Base-by-base conservation (phyloP, 2,329 filamentous ascomycete genomes). In the Fusarium caatingaense region DNA sequence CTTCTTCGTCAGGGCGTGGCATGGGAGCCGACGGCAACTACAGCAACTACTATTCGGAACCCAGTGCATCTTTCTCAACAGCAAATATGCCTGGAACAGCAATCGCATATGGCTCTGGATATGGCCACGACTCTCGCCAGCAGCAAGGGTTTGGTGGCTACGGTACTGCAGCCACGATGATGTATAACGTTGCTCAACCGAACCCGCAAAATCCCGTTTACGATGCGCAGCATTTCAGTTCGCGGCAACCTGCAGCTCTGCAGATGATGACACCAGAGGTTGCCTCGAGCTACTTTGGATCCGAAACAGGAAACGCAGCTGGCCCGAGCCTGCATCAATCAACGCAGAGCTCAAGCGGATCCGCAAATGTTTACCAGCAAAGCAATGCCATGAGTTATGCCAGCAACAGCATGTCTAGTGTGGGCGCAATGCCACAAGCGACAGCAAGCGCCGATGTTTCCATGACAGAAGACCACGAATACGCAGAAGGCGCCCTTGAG, bases 101-200 rank as follows among this genome's bases (percentile, higher is more conserved):
- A 50, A 83, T 88, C 78, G 77, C 82, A 55, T 92, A 93, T 79
- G 87, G 87, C 74, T 82, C 88, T 47, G 89, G 90, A 74, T 93
- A 92, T 79, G 83, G 85, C 64, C 87, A 89, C 71, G 88, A 90
- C 66, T 85, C 86, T 72, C 85, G 87, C 68, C 86, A 86, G 69
- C 85, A 85, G 67, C 86, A 86, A 73, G 79, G 79, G 71, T 90
- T 88, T 75, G 80, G 82, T 76, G 83, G 83, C 79, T 92, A 87
- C 84, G 89, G 84, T 75, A 81, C 89, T 56, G 68, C 72, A 40
- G 83, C 88, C 58, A 88, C 88, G 69, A 89, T 95, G 83, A 91
- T 96, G 87, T 97, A 97, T 84, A 91, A 90, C 82, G 91, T 94
- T 76, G 84, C 86, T 77, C 89, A 90, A 78, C 83, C 89, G 76